Base-by-base conservation (phyloP, 2,329 filamentous ascomycete species). In the Calonectria hawksworthii region DNA sequence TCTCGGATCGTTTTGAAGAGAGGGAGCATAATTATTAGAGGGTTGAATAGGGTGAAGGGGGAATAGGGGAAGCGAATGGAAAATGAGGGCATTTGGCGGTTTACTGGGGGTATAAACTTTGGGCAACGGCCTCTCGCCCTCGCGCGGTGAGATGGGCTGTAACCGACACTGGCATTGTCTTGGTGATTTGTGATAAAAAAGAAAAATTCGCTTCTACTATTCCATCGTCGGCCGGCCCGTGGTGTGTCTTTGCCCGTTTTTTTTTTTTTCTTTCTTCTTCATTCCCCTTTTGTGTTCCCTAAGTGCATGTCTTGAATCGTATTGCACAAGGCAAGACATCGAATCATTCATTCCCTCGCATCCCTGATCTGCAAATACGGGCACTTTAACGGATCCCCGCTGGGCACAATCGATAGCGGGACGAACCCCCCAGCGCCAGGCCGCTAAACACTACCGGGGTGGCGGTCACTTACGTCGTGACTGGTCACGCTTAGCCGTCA, bases 1-100 rank as follows among this genome's bases (percentile, higher is more conserved):
- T 74, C 72, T 74, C 66, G 72, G 28, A 67, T 67, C 26, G 67
- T 67, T 68, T 74, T 66, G 72, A 61, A 73, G 59, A 69, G 56
- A 66, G 67, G 50, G 38, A 23, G 61, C 72, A 74, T 74, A 32
- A 61, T 66, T 74, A 74, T 74, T 67, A 32, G 23, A 70, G 67
- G 72, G 38, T 44, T 52, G 16, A 16, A 34, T 28, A 26, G 50
- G 61, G 23, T 38, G 34, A 70, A 50, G 32, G 36, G 50, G 36
- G 59, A 51, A 66, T 34, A 69, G 51, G 54, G 56, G 54, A 68
- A 50, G 36, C 36, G 54, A 34, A 66, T n/a, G 30, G 70, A 64
- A 61, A 54, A 72, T 50, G 71, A 73, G 56, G 67, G 59, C 50
- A 70, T 67, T 52, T 67, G 26, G 50, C 14, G 28, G 26, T 61